Conservation (phyloP, 345 rosid species). For the Orychophragmus violaceus region DNA sequence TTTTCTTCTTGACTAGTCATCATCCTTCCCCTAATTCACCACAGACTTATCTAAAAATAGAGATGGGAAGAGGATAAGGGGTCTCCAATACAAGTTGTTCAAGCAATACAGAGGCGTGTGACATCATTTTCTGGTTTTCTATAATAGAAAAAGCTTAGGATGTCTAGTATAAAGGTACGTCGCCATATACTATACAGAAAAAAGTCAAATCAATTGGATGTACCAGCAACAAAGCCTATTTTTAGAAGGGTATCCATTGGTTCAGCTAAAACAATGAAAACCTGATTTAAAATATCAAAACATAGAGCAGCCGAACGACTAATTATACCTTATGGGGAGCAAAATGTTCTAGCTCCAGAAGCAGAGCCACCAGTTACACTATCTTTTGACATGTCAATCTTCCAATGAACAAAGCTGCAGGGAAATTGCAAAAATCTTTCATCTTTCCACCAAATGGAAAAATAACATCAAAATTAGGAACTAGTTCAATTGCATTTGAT, state of each 20-base stretch:
- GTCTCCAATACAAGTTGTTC: neutral
- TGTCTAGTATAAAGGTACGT: neutral
- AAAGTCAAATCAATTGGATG: neutral
- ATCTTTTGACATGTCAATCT: conserved; percentile 32
- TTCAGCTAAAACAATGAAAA: neutral
- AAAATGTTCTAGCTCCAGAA: conserved; percentile 62
- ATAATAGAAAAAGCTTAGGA: neutral
- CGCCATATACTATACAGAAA: neutral
- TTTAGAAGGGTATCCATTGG: neutral
- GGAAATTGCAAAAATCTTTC: neutral
- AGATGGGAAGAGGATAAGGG: neutral
- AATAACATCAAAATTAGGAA: neutral
- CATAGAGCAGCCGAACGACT: conserved; percentile 8
- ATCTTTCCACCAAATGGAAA: neutral
- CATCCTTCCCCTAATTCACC: neutral
- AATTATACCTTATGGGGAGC: conserved; percentile 52
- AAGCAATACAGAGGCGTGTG: neutral
- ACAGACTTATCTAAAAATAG: neutral
- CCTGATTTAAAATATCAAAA: neutral
- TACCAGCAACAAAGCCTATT: too few relatives aligned
- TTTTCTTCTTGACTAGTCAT: neutral
- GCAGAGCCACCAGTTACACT: conserved; percentile 41
- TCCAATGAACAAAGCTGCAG: conserved; percentile 45
- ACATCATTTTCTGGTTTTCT: neutral
- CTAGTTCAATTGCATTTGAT: neutral